Evolutionary conservation across 345 rosid species (phyloP), one percentile per base, ranked within the genome.

Genomic region (Citrus australasica): DNA sequence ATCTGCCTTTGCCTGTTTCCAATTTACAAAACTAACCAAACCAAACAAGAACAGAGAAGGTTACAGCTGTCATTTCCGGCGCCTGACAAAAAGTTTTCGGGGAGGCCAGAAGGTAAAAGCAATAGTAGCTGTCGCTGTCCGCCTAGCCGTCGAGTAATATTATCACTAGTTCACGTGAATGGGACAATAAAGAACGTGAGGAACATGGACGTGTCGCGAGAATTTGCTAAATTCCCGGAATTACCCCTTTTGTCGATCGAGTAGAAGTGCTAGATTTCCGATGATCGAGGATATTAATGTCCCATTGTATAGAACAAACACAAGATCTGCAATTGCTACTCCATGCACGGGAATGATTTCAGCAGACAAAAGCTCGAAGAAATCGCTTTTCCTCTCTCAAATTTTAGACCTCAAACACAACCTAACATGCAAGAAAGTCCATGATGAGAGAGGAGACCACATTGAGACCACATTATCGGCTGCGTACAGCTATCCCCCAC

Each of bases 81-180:
- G 17, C 14, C 51, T 13, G 17, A 11, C 51, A 46, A 46, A 46
- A 46, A 13, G 51, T 13, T 46, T 46, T 46, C 5, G 51, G 48
- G 51, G 17, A 46, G 16, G 51, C 51, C 51, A 46, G 51, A 3
- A 46, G 51, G 17, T 13, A 11, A 46, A 46, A 46, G 16, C 30
- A 6, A 32, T 65, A 64, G 32, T 22, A 21, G 76, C 70, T 33
- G 9, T 38, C 53, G 80, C 69, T 83, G 84, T 59, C 81, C 9
- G 38, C 68, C 73, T 67, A 10, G 67, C 67, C 71, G 72, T 61
- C 68, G 58, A 71, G 7, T 67, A 61, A 42, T 51, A 38, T 68
- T 42, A 69, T 64, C 16, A 65, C 35, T 17, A 19, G 40, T 55
- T 78, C 86, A 83, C 79, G 84, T 79, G 85, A 84, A 72, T 61